A percentile compares a stretch with the other conserved stretches of the same genome.
These are phyloP conservation scores for Colletotrichum acutatum DNA, from an alignment of 2,329 filamentous ascomycete species.

Conservation along the genomic window DNA sequence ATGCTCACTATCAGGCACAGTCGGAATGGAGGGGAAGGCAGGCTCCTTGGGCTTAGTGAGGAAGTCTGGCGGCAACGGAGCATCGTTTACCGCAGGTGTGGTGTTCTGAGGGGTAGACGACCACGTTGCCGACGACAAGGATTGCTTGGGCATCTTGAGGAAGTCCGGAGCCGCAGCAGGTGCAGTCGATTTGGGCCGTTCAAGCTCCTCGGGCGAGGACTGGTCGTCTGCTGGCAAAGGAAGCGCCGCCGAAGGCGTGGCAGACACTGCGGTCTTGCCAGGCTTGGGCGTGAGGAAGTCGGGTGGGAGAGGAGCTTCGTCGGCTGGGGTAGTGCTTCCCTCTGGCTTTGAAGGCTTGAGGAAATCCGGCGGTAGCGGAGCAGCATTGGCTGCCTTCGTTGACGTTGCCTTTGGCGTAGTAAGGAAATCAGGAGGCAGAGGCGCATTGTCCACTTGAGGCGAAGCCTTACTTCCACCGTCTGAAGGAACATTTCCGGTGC, in stretches of 20 bases:
- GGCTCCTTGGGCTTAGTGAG: constrained; percentile 39
- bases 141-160: constrained; percentile 34
- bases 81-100: constrained; percentile 45
- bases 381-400: constrained; percentile 37
- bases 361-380: constrained; percentile 48
- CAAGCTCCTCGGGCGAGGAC: constrained; percentile 1
- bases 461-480: constrained; percentile 42
- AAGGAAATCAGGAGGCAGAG: constrained; percentile 49
- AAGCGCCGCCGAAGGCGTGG: constrained; percentile 17
- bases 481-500: constrained; percentile 48
- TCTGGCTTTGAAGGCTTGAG: constrained; percentile 38
- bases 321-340: constrained; percentile 34
- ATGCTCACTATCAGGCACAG: constrained; percentile 32
- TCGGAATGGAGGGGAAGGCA: constrained; percentile 38
- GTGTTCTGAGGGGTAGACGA: constrained; percentile 23
- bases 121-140: constrained; percentile 30
- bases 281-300: constrained; percentile 44
- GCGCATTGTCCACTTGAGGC: constrained; percentile 39
- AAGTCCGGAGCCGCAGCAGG: constrained; percentile 30
- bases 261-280: constrained; percentile 37
- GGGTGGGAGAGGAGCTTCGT: constrained; percentile 41
- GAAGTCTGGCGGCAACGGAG: constrained; percentile 54
- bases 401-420: constrained; percentile 40
- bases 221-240: constrained; percentile 13
- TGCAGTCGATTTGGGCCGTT: constrained; percentile 38